Base-by-base conservation (phyloP, 345 rosid species). In the Salix caprea region DNA sequence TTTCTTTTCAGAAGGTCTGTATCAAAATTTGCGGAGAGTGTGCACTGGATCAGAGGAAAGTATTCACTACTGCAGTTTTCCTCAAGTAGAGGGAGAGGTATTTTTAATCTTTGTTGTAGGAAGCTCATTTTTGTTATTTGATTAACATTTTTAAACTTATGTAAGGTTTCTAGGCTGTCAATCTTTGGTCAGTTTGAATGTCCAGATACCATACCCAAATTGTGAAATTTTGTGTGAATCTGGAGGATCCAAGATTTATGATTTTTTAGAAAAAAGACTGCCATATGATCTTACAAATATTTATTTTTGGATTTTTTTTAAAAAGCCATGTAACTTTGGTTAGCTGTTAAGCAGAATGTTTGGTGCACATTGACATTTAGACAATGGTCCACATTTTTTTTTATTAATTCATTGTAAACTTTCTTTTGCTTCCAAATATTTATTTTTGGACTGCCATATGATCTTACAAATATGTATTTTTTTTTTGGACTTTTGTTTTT, bases 1-100 rank as follows among this genome's bases (percentile, higher is more conserved):
- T 7, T 96, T 96, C 88, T 96, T 96, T 78, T 91, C 98, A 9
- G 99, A 96, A 82, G 88, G 86, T 67, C 89, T 96, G 50, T 96
- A 94, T 82, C 99, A 96, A 81, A 96, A 96, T 85, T 78, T 96
- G 92, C 84, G 97, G 65, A 96, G 91, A 89, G 98, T 83, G 56
- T 77, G 83, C 73, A 54, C 83, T 71, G 90, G 89, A 66, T 86
- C 92, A 10, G 97, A 92, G 83, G 97, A 96, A 82, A 92, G 97
- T 78, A 87, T 96, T 78, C 98, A 96, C 76, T 94, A 82, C 69
- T 94, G 99, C 85, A 84, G 86, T 71, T 87, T 92, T 78, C 99
- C 99, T 37, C 85, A 77, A 83, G 90, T 70, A 77, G 96, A 92
- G 84, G 99, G 97, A 78, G 78, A 83, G 95, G 99, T 94, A 89